Base-by-base conservation (phyloP, 1,139 yeast genomes). In the Wickerhamiella infanticola region DNA sequence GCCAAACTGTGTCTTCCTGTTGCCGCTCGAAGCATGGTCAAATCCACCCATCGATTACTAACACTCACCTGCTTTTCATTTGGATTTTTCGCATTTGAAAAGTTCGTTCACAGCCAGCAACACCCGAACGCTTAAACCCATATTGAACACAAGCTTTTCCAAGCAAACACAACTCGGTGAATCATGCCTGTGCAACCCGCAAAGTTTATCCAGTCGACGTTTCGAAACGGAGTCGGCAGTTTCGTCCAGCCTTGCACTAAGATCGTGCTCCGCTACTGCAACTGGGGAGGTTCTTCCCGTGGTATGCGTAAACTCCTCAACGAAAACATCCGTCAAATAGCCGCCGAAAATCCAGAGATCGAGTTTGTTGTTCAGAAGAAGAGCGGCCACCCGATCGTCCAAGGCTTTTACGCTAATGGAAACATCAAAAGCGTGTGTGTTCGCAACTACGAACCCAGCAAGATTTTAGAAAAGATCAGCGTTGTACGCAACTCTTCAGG, bases 201-300 rank as follows among this genome's bases (percentile, higher is more conserved):
- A 24, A 53, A 46, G 26, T 48, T 45, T 37, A 37, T 51, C 24
- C 39, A 46, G 18, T 44, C 54, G 7, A 35, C 48, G 24, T 41
- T 53, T n/a, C 73, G 86, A 51, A 86, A 86, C 58, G 96, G 95
- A 39, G 70, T 83, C 26, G 93, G 93, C 5, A 76, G 93, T 0
- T 85, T 74, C 59, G 74, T 85, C 11, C 68, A 69, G 41, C 90
- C 85, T 31, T 85, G 95, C 67, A 75, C 75, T 57, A 75, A 73
- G 58, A 71, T 86, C 50, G 74, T 79, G 9, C 63, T 88, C 46
- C 79, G 82, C 51, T 86, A 79, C 65, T 84, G 95, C 67, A 84
- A 86, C 69, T 81, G 93, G 81, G 97, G 96, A 43, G 98, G 97
- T 23, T 82, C 95, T 3, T 88, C 97, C 1, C 70, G 71, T 46